phyloP scores from a whole-genome alignment of 2,329 filamentous ascomycete species.

The Fusarium oligoseptatum region DNA sequence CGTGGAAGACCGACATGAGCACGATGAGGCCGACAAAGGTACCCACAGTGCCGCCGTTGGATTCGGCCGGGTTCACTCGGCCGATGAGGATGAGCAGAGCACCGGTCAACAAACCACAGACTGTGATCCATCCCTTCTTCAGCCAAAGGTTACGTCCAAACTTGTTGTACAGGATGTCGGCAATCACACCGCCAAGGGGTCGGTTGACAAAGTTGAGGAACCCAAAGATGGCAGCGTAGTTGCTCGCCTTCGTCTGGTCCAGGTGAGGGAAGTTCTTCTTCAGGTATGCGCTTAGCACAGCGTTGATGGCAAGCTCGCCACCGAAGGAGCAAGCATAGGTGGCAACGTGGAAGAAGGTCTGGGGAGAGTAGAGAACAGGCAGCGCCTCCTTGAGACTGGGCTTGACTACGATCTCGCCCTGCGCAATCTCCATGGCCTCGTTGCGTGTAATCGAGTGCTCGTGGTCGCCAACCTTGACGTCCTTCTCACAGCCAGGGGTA shows the following conservation, averaged over 20 bases:
- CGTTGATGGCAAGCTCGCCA: conserved; percentile 73
- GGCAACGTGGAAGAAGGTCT: conserved; percentile 67
- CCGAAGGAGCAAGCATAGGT: conserved; percentile 76
- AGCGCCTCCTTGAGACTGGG: conserved; percentile 67
- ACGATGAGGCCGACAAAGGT: conserved; percentile 83
- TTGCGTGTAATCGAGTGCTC: conserved; percentile 62
- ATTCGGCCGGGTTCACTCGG: conserved; percentile 70
- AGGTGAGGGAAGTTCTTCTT: conserved; percentile 70
- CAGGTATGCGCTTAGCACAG: conserved; percentile 70
- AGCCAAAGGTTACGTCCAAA: conserved; percentile 52
- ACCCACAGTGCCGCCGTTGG: conserved; percentile 54
- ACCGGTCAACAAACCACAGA: conserved; percentile 72
- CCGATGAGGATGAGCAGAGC: conserved; percentile 73
- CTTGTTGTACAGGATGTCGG: conserved; percentile 63
- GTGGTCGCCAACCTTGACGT: conserved; percentile 54
- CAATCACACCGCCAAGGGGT: conserved; percentile 72
- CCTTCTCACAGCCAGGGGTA: conserved; percentile 52
- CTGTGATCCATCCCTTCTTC: conserved; percentile 61
- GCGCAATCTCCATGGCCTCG: conserved; percentile 68
- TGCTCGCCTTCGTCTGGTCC: conserved; percentile 67
- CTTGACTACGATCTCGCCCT: conserved; percentile 65
- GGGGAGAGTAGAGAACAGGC: conserved; percentile 62
- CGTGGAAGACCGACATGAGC: conserved; percentile 83
- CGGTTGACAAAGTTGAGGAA: conserved; percentile 78
- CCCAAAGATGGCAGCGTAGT: conserved; percentile 80